Conservation (phyloP, 2,329 filamentous ascomycete species). For the Mycogone perniciosa region DNA sequence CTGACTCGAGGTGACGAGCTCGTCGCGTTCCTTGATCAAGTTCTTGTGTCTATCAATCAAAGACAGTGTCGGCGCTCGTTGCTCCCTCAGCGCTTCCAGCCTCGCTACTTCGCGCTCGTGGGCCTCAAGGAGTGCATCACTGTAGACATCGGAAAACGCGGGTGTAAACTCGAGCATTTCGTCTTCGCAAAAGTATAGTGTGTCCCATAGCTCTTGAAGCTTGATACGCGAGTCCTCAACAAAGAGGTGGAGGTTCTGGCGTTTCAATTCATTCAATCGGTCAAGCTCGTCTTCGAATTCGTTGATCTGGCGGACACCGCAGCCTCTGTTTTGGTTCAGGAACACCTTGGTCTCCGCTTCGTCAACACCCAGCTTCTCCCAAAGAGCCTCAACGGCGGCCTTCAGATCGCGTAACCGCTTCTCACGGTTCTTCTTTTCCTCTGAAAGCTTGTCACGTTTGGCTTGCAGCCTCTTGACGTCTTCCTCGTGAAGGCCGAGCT, state of each 20-base stretch:
- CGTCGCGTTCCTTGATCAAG: constrained; percentile 78
- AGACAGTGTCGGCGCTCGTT: constrained; percentile 76
- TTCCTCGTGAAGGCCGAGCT: constrained; percentile 84
- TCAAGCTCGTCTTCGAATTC: constrained; percentile 90
- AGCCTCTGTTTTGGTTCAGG: constrained; percentile 80
- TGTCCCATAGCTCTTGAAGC: constrained; percentile 92
- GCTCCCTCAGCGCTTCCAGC: constrained; percentile 74
- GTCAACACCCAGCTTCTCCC: constrained; percentile 81
- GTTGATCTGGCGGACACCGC: constrained; percentile 85
- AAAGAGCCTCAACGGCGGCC: constrained; percentile 72
- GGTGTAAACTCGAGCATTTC: constrained; percentile 98
- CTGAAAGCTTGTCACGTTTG: constrained; percentile 74
- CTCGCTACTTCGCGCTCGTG: constrained; percentile 87
- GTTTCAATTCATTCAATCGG: constrained; percentile 84
- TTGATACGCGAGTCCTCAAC: constrained; percentile 89
- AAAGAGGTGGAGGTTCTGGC: constrained; percentile 90
- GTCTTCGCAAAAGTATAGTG: constrained; percentile 89
- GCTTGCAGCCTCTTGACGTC: constrained; percentile 67
- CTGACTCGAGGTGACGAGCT: constrained; percentile 83
- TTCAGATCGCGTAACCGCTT: constrained; percentile 69
- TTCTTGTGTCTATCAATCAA: constrained; percentile 78
- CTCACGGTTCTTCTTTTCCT: constrained; percentile 85
- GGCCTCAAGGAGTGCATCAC: constrained; percentile 87
- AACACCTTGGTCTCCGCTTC: constrained; percentile 79
- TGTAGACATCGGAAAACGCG: constrained; percentile 94